Percentiles rank a stretch among this genome's conserved stretches.
These are phyloP conservation scores for Wilcoxina mikolae DNA, from an alignment of 495 filamentous ascomycete genomes.

Conservation along the genomic window DNA sequence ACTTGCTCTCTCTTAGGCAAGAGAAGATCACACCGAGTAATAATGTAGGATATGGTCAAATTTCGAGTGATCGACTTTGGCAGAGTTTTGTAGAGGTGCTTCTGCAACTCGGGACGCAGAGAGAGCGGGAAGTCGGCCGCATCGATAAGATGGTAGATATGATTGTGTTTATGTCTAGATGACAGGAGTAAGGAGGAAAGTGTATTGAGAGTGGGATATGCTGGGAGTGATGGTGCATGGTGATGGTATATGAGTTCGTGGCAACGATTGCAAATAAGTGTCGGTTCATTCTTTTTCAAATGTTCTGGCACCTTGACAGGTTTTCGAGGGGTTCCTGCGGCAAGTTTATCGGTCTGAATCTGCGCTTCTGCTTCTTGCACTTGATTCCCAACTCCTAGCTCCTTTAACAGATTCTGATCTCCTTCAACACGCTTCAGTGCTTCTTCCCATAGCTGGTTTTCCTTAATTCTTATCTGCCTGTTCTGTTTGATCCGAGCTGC, in stretches of 20 bases:
- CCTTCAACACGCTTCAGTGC: constrained; percentile 32
- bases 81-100: constrained; percentile 22
- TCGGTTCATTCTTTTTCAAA: constrained; percentile 11
- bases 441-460: constrained; percentile 10
- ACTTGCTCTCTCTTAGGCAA: constrained; percentile 67
- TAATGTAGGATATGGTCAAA: constrained; percentile 67
- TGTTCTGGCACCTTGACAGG: constrained; percentile 13
- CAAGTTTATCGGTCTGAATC: neutral
- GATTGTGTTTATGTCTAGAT: constrained; percentile 73
- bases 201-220: constrained; percentile 51
- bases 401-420: constrained; percentile 29
- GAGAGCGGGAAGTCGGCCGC: constrained; percentile 96
- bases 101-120: constrained; percentile 50
- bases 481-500: constrained; percentile 21
- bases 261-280: constrained; percentile 70
- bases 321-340: constrained; percentile 11
- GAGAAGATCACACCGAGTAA: constrained; percentile 76
- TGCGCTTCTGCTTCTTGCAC: neutral
- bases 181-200: constrained; percentile 69
- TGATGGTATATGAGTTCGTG: constrained; percentile 71
- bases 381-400: constrained; percentile 30
- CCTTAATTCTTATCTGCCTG: too few species aligned
- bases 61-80: constrained; percentile 29
- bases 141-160: constrained; percentile 94
- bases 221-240: constrained; percentile 15